A percentile compares a stretch with the other conserved stretches of the same genome.
Conservation (phyloP, 371 early-diverging fungal species). For the Massospora cicadina region DNA sequence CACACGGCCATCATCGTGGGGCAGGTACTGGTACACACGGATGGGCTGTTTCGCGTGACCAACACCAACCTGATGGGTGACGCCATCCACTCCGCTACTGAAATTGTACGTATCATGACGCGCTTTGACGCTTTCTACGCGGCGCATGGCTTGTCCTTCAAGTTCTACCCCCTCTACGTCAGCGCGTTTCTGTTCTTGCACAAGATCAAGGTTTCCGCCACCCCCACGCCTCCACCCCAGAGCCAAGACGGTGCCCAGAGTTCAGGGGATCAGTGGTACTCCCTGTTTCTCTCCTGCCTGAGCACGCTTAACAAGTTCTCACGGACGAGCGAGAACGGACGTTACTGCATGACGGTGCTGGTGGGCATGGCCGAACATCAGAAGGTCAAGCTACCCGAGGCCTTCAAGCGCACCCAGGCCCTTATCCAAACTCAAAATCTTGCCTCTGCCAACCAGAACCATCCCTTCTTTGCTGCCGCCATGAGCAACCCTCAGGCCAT, state of each 20-base stretch:
- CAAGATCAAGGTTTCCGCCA: slow-evolving; percentile 2
- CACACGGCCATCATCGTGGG: slow-evolving; percentile 10
- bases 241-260: background rate
- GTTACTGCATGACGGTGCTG: slow-evolving; percentile 8
- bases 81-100: slow-evolving; percentile 8
- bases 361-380: slow-evolving; percentile 8
- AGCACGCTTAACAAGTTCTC: slow-evolving; percentile 9
- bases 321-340: slow-evolving; percentile 3
- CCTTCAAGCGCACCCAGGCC: slow-evolving; percentile 3
- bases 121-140: slow-evolving; percentile 7
- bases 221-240: background rate
- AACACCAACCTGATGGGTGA: slow-evolving; percentile 10
- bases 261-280: slow-evolving; percentile 3
- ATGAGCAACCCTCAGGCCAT: slow-evolving; percentile 7
- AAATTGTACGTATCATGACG: slow-evolving; percentile 9
- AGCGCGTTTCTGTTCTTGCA: slow-evolving; percentile 10
- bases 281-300: slow-evolving; percentile 6
- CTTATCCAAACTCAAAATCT: background rate
- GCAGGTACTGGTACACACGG: slow-evolving; percentile 8
- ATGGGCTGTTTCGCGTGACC: slow-evolving; percentile 6
- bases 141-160: slow-evolving; percentile 4
- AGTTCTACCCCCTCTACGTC: slow-evolving; percentile 7
- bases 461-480: slow-evolving; percentile 1
- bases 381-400: slow-evolving; percentile 5
- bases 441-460: background rate